Base-by-base conservation (phyloP, 176 grass and related monocot genomes). In the Thinopyrum elongatum region DNA sequence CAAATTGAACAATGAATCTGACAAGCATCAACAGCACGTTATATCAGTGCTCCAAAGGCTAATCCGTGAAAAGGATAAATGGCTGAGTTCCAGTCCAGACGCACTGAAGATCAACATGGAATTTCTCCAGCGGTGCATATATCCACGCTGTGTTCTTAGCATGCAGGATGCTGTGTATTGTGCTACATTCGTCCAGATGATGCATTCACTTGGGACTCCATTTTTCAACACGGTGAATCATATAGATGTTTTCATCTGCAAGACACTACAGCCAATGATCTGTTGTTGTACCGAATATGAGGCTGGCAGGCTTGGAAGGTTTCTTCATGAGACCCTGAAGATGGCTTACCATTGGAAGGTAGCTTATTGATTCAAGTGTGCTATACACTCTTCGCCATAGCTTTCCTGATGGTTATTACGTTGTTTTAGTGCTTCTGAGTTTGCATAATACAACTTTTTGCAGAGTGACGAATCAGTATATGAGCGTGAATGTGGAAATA, bases 311-410 rank as follows among this genome's bases (percentile, higher is more conserved):
- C 91, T 99, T 77, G 97, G 97, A 88, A 92, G 94, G 77, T 99
- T 99, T 84, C 75, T 99, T 79, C 91, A 92, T 51, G 97, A 99
- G 91, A 99, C 97, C 70, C 83, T 99, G 65, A 99, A 92, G 89
- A 92, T 94, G 90, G 97, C 94, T 28, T 99, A 97, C 83, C 81
- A 93, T 86, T 99, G 97, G 97, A 99, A 99, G 94, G 97, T 99
- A 96, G 62, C 83, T 78, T 85, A 27, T 70, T 22, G 12, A 41
- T 79, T 82, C 33, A 77, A 16, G 5, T 69, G 61, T 81, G 35
- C 65, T 49, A 70, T 30, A 78, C 63, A 30, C 61, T 77, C 17
- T 86, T 74, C 25, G 78, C 64, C 49, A 66, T 74, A 33, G 47
- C 14, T 49, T 65, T 80, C 62, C 17, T 84, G 42, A 57, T 44